Conservation (phyloP, 495 filamentous ascomycete genomes). For the Penicillium canariense region DNA sequence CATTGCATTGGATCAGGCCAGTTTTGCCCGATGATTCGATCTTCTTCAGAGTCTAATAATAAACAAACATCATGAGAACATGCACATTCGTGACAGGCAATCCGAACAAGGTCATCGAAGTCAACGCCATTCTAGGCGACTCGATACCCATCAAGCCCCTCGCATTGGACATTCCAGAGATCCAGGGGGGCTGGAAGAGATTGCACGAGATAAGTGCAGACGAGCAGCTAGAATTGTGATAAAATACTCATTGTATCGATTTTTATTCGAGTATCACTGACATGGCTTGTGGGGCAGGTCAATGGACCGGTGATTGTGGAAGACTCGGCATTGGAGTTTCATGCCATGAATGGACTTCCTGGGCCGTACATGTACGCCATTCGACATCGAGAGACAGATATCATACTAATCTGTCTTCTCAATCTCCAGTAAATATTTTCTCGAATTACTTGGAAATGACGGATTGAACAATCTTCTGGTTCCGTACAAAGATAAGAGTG, state of each 20-base stretch:
- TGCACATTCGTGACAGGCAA: conserved; percentile 77
- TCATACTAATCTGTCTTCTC: not conserved
- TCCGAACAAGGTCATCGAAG: conserved; percentile 75
- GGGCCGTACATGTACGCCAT: conserved; percentile 81
- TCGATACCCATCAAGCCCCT: conserved; percentile 60
- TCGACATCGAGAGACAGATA: not conserved
- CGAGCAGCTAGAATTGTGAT: conserved; percentile 64
- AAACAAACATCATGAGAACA: conserved; percentile 13
- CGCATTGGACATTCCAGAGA: conserved; percentile 68
- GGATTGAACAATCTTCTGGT: conserved; percentile 79
- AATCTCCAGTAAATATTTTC: conserved; percentile 77
- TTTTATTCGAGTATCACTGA: not conserved
- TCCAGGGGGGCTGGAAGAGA: conserved; percentile 80
- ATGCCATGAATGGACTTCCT: conserved; percentile 74
- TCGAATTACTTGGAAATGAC: conserved; percentile 68
- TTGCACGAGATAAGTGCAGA: conserved; percentile 72
- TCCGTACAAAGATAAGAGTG: conserved; percentile 79
- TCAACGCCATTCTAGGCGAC: conserved; percentile 68
- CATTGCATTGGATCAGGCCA: not conserved
- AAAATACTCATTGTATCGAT: not conserved
- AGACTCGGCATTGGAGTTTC: conserved; percentile 85
- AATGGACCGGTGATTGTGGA: conserved; percentile 88
- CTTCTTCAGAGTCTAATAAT: not conserved
- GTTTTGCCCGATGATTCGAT: not conserved
- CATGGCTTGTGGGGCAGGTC: conserved; percentile 42